Evolutionary conservation across 495 filamentous ascomycete species (phyloP), one percentile per base, ranked within the genome.

Genomic region (Glutinoglossum americanum): DNA sequence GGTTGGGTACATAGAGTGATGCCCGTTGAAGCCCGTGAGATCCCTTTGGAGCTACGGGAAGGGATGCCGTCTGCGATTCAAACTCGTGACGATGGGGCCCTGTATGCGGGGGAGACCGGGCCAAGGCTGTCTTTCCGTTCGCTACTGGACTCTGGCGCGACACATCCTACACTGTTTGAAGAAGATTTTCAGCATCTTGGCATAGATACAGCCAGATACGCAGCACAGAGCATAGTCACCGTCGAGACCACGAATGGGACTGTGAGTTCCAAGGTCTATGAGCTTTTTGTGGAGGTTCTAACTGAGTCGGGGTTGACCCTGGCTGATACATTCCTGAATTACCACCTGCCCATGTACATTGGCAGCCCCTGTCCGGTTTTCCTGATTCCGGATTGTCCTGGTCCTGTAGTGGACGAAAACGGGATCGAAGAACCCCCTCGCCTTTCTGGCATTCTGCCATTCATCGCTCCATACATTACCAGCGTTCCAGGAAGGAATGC

Each of bases 371-470:
- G 37, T 17, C 37, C 15, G 3, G 37, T 41, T 11, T 11, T 2
- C 37, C 7, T 41, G 37, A 17, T 41, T 3, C 37, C 37, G 37
- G 17, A 2, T 2, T 2, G 7, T 13, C 17, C 7, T 41, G 15
- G 7, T 3, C 37, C 5, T 8, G 37, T 8, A 41, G 13, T 41
- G 2, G 63, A 58, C 33, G 51, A 64, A 0, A 48, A 61, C 0
- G 65, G 62, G 15, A 3, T 27, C 13, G 37, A 56, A 28, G 32
- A 25, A 5, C n/a, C 23, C 30, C 8, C 15, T 32, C 70, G 74
- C 5, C 66, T 75, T 25, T 68, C 65, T 49, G 71, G 72, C 11
- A 62, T 73, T 54, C 23, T 74, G 10, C 71, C 74, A 13, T 71
- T 75, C 57, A 63, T 70, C 13, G 60, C 64, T 0, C 68, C 65